Base-by-base conservation (phyloP, 202 grass and related monocot species). In the Schoenoplectus tabernaemontani region DNA sequence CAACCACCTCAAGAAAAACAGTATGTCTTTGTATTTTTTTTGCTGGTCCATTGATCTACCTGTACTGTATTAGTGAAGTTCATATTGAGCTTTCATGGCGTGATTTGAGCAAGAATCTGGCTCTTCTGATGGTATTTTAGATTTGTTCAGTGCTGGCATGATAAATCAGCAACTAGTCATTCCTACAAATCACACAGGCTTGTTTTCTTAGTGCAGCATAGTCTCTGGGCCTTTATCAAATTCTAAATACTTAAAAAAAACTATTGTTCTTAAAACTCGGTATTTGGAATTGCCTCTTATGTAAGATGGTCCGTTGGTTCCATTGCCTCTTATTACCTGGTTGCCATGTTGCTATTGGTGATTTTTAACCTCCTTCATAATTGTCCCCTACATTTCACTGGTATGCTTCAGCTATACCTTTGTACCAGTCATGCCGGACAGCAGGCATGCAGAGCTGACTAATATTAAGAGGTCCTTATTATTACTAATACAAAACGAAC, bases 1-100 rank as follows among this genome's bases (percentile, higher is more conserved):
- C 68, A 53, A 19, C 78, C 60, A 23, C 44, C 51, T 72, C 78
- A 68, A 78, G 61, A 71, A 17, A 88, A 88, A 67, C 86, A 82
- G 86, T 88, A 20, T 72, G 78, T 62, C 36, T 15, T 56, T 15
- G 17, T 57, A 7, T 82, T 28, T 7, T 50, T 61, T 32, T 19
- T 51, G 16, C 20, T 69, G 32, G 10, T 39, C 32, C 1, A 17
- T 15, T 22, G 17, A 36, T 51, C 34, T 30, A 9, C 28, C 67
- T 71, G 42, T 26, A 48, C n/a, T 44, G 37, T 48, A 50, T n/a
- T 43, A 48, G 23, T 47, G 23, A 42, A 41, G 39, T 48, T 30
- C 67, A 6, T 69, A 43, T 48, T 13, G 20, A 71, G n/a, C 23
- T 47, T 9, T 69, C 15, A 19, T 28, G 11, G 4, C 28, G 30